Evolutionary conservation across 1,139 yeast genomes (phyloP).

Genomic region (Spathaspora sp.): DNA sequence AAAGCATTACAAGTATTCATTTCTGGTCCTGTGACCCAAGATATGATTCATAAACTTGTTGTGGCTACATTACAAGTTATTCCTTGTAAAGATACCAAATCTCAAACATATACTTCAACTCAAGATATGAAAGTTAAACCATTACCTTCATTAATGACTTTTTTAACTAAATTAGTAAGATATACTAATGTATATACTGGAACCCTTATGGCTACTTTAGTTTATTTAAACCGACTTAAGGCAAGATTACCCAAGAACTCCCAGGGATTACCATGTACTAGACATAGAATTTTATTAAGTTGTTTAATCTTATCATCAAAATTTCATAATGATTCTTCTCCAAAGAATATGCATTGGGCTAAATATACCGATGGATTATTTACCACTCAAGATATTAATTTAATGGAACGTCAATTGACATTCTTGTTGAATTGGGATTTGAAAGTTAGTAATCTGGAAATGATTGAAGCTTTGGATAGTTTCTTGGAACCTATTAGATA

Average conservation of each 20-base stretch:
- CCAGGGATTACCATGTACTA: slow-evolving; percentile 73
- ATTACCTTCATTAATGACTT: slow-evolving; percentile 72
- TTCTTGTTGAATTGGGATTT: slow-evolving; percentile 72
- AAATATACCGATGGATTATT: slow-evolving; percentile 73
- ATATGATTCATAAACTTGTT: slow-evolving; percentile 65
- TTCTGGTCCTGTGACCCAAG: slow-evolving; percentile 60
- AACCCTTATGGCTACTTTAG: slow-evolving; percentile 69
- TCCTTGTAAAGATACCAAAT: slow-evolving; percentile 47
- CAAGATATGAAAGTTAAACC: slow-evolving; percentile 32
- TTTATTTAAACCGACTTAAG: slow-evolving; percentile 62
- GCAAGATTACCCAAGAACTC: slow-evolving; percentile 65
- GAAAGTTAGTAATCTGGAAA: slow-evolving; percentile 53
- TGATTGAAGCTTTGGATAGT: slow-evolving; percentile 45
- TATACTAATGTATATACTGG: slow-evolving; percentile 77
- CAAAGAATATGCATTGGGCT: slow-evolving; percentile 78
- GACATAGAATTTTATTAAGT: slow-evolving; percentile 73
- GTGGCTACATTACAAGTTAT: slow-evolving; percentile 62
- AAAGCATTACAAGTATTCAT: slow-evolving; percentile 58
- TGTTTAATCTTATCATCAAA: slow-evolving; percentile 72
- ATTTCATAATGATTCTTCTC: slow-evolving; percentile 74
- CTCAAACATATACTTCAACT: slow-evolving; percentile 35
- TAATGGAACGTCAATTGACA: slow-evolving; percentile 77
- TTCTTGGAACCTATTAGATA: slow-evolving; percentile 64
- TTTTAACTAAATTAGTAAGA: slow-evolving; percentile 66
- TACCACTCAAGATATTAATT: slow-evolving; percentile 63